phyloP scores from a whole-genome alignment of 1,284 basidiomycete genomes.

The Ustilago sp. region DNA sequence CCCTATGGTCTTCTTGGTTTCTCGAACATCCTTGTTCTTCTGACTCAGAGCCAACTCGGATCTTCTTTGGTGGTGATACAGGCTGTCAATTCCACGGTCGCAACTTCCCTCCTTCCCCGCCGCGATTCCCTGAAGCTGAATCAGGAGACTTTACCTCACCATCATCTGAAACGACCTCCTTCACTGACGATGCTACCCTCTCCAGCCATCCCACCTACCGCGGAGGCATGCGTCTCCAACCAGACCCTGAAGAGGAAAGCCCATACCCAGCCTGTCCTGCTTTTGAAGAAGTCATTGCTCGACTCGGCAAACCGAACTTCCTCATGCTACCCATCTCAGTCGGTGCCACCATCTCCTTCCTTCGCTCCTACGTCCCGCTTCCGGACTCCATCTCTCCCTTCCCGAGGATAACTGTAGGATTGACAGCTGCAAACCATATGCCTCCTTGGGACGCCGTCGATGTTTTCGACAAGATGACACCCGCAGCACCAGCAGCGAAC shows the following conservation, averaged over 20 bases:
- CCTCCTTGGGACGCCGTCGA: conserved; percentile 60
- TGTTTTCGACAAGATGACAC: conserved; percentile 51
- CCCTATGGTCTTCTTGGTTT: conserved; percentile 64
- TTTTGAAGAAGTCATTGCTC: conserved; percentile 53
- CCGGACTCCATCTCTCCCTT: conserved; percentile 55
- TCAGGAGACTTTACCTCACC: conserved; percentile 1
- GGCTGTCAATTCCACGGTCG: conserved; percentile 62
- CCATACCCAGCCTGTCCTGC: conserved; percentile 61
- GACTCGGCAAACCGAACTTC: conserved; percentile 56
- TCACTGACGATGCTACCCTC: conserved; percentile 13
- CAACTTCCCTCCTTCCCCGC: conserved; percentile 37
- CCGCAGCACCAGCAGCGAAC: background rate
- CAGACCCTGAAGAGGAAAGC: conserved; percentile 2
- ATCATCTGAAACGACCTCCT: conserved; percentile 7
- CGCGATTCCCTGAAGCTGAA: conserved; percentile 13
- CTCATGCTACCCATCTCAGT: conserved; percentile 65
- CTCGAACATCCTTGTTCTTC: conserved; percentile 38
- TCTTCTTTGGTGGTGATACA: conserved; percentile 67
- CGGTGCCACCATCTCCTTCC: conserved; percentile 64
- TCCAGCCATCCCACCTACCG: conserved; percentile 18
- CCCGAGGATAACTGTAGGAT: conserved; percentile 52
- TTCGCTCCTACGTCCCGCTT: conserved; percentile 61
- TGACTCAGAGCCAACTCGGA: background rate
- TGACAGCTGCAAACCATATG: conserved; percentile 66
- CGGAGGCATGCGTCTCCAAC: conserved; percentile 26